Conservation (phyloP, 2,329 filamentous ascomycete species). For the Colletotrichum camelliae region DNA sequence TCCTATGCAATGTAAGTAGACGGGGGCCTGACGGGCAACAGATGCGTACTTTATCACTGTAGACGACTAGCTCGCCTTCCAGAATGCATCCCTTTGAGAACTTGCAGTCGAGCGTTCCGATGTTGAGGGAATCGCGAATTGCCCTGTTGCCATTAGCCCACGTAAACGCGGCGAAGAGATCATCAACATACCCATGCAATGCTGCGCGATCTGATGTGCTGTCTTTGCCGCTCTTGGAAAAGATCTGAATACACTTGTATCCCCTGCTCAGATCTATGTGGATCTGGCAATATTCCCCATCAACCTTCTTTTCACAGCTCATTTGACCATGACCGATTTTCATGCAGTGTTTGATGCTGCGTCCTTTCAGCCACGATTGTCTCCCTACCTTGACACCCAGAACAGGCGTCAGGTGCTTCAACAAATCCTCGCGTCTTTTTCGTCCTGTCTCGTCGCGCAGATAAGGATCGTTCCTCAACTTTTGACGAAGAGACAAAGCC, state of each 20-base stretch:
- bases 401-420: slow-evolving; percentile 52
- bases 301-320: slow-evolving; percentile 82
- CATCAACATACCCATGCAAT: slow-evolving; percentile 57
- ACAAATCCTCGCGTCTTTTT: slow-evolving; percentile 24
- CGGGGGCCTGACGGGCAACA: background rate
- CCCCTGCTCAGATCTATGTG: slow-evolving; percentile 73
- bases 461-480: slow-evolving; percentile 28
- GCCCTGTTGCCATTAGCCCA: slow-evolving; percentile 40
- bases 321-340: slow-evolving; percentile 66
- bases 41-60: slow-evolving; percentile 62
- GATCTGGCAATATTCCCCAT: slow-evolving; percentile 90
- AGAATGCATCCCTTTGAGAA: slow-evolving; percentile 74
- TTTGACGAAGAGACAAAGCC: slow-evolving; percentile 61
- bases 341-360: slow-evolving; percentile 77
- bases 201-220: slow-evolving; percentile 74
- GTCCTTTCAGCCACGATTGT: slow-evolving; percentile 68
- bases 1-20: slow-evolving; percentile 42
- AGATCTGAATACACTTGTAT: slow-evolving; percentile 72
- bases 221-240: slow-evolving; percentile 92
- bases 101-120: slow-evolving; percentile 63
- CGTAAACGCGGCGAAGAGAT: background rate
- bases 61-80: slow-evolving; percentile 84
- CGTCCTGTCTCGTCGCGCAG: slow-evolving; percentile 25
- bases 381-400: slow-evolving; percentile 70
- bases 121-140: slow-evolving; percentile 67